Evolutionary conservation across 306 rosid species (phyloP).

Genomic region (Ochetophila trinervis): DNA sequence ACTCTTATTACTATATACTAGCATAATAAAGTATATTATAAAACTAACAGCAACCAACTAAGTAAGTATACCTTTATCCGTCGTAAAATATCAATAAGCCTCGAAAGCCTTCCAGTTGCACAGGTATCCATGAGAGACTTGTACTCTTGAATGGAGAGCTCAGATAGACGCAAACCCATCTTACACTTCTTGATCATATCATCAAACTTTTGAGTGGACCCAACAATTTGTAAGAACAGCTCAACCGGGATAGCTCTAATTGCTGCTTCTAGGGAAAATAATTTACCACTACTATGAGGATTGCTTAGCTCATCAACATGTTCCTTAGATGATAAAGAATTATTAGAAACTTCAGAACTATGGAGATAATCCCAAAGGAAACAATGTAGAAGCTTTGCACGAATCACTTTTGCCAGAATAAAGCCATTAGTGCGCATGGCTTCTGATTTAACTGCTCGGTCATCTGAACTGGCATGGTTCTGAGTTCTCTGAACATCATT

Average conservation of each 20-base stretch:
- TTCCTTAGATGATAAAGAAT: slow-evolving; percentile 38
- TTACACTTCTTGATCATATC: slow-evolving; percentile 84
- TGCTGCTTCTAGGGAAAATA: slow-evolving; percentile 64
- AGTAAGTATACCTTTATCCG: slow-evolving; percentile 71
- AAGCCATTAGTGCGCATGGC: slow-evolving; percentile 86
- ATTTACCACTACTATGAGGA: slow-evolving; percentile 60
- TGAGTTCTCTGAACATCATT: slow-evolving; percentile 64
- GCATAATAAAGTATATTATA: too few species aligned
- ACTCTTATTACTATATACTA: too few species aligned
- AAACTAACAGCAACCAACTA: slow-evolving; percentile 4
- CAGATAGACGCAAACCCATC: slow-evolving; percentile 67
- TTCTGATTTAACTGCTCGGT: slow-evolving; percentile 51
- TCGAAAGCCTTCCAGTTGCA: slow-evolving; percentile 83
- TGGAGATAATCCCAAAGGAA: slow-evolving; percentile 77
- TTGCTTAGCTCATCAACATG: slow-evolving; percentile 33
- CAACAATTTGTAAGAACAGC: slow-evolving; percentile 89
- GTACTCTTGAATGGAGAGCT: slow-evolving; percentile 66
- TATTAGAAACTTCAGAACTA: slow-evolving; percentile 34
- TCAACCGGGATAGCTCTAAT: slow-evolving; percentile 77
- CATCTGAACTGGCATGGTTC: slow-evolving; percentile 37
- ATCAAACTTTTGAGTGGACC: slow-evolving; percentile 58
- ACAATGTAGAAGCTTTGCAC: slow-evolving; percentile 80
- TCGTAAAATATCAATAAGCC: slow-evolving; percentile 76
- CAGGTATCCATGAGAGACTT: slow-evolving; percentile 66
- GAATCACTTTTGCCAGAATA: slow-evolving; percentile 86